Conservation (phyloP, 2,329 filamentous ascomycete species). For the Xylaria sp. region DNA sequence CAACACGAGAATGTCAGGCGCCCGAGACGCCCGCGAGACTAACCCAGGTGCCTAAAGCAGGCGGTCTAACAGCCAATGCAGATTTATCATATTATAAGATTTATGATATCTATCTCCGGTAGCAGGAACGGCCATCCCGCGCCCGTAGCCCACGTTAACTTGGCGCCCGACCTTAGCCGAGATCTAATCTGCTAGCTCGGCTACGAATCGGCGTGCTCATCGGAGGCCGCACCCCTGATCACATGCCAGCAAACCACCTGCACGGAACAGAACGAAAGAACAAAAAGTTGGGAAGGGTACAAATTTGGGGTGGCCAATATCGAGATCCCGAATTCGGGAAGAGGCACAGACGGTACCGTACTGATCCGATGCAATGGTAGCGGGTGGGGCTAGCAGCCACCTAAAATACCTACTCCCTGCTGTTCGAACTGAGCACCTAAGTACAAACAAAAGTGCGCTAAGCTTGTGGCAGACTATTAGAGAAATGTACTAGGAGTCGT, state of each 20-base stretch:
- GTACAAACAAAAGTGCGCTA: no score
- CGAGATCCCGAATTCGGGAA: constrained; percentile 10
- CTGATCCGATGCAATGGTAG: background rate
- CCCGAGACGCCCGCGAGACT: background rate
- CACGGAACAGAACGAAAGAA: background rate
- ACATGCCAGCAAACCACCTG: background rate
- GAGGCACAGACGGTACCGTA: constrained; percentile 20
- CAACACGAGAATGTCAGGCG: constrained; percentile 8
- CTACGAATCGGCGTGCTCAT: background rate
- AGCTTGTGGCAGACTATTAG: constrained; percentile 4
- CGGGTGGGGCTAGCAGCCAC: background rate
- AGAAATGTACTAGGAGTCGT: constrained; percentile 1
- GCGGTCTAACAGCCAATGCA: background rate
- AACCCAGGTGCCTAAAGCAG: background rate
- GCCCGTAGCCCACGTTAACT: background rate
- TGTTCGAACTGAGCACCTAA: background rate
- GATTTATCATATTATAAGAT: background rate
- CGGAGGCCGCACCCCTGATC: background rate
- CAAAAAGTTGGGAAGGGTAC: background rate
- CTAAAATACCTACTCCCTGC: background rate
- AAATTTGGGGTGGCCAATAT: background rate
- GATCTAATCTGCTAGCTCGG: background rate
- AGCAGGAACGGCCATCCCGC: no score
- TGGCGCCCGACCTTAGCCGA: constrained; percentile 26
- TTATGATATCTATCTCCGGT: background rate